Conservation (phyloP, 2,329 filamentous ascomycete genomes). For the Canariomyces notabilis region DNA sequence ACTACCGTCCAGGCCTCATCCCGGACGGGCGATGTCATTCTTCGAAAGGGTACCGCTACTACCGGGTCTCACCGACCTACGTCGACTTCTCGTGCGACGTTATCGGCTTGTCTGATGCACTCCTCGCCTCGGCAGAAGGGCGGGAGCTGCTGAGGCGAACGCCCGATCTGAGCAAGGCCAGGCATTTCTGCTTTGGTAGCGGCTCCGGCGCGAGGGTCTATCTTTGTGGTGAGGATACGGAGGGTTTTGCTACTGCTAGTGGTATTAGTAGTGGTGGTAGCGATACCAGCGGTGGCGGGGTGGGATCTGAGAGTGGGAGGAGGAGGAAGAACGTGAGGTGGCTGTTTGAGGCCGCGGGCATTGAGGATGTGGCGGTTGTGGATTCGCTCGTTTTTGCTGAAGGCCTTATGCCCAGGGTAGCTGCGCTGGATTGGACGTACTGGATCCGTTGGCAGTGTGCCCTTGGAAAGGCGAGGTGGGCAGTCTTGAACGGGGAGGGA, state of each 20-base stretch:
- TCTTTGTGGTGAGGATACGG: neutral
- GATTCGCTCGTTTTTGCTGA: conserved; percentile 6
- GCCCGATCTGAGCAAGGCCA: conserved; percentile 5
- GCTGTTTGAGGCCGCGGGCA: conserved; percentile 3
- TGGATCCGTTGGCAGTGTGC: conserved; percentile 12
- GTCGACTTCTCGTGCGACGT: conserved; percentile 10
- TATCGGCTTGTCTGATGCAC: conserved; percentile 6
- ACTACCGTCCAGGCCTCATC: conserved; percentile 13
- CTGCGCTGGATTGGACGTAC: conserved; percentile 12
- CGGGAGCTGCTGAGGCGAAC: conserved; percentile 14
- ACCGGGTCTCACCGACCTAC: conserved; percentile 14
- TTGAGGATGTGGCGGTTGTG: conserved; percentile 10
- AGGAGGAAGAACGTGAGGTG: neutral
- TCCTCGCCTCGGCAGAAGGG: conserved; percentile 6
- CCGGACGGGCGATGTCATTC: conserved; percentile 7
- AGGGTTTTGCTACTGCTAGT: neutral
- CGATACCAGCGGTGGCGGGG: neutral
- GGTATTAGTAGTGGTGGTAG: neutral
- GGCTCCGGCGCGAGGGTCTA: neutral
- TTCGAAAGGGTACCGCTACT: neutral
- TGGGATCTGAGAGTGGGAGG: neutral
- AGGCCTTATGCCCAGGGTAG: conserved; percentile 6
- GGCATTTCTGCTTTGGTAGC: conserved; percentile 3
- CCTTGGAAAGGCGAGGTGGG: conserved; percentile 5
- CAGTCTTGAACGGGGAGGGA: neutral